These are phyloP conservation scores for Chlorophyllum brunneum DNA, from an alignment of 768 basidiomycete species.

Conservation along the genomic window DNA sequence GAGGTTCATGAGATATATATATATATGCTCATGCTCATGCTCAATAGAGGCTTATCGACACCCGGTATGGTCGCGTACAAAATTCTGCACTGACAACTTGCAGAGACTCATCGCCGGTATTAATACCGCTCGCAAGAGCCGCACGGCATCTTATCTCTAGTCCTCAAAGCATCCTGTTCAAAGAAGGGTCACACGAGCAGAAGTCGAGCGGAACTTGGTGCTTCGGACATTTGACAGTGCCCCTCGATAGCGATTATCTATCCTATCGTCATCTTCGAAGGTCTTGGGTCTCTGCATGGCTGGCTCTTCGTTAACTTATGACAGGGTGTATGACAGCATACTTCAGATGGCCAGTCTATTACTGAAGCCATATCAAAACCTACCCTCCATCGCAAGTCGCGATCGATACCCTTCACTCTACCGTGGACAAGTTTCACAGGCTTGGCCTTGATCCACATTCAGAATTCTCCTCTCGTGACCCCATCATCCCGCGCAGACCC, in stretches of 20 bases:
- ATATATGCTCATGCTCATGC: not conserved
- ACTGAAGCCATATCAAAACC: too few relatives aligned
- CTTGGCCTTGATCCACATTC: too few relatives aligned
- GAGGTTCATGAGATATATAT: too few relatives aligned
- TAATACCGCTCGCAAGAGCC: not conserved
- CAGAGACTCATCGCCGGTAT: not conserved
- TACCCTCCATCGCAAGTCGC: too few relatives aligned
- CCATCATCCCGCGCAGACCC: too few relatives aligned
- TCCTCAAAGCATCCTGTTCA: not conserved
- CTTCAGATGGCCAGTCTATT: too few relatives aligned
- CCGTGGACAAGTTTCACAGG: too few relatives aligned
- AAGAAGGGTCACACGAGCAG: not conserved
- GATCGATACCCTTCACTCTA: too few relatives aligned
- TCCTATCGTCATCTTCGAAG: not conserved
- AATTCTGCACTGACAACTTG: not conserved
- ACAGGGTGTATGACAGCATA: not conserved
- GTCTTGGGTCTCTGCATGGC: not conserved
- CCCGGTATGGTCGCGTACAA: not conserved
- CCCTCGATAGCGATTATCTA: slow-evolving; percentile 10
- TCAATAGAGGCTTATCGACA: not conserved
- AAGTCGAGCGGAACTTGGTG: slow-evolving; percentile 3
- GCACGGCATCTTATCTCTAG: not conserved
- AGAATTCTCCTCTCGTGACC: too few relatives aligned
- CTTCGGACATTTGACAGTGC: slow-evolving; percentile 10
- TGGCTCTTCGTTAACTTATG: not conserved